Conservation (phyloP, 2,329 filamentous ascomycete species). For the Diaporthe citriasiana region DNA sequence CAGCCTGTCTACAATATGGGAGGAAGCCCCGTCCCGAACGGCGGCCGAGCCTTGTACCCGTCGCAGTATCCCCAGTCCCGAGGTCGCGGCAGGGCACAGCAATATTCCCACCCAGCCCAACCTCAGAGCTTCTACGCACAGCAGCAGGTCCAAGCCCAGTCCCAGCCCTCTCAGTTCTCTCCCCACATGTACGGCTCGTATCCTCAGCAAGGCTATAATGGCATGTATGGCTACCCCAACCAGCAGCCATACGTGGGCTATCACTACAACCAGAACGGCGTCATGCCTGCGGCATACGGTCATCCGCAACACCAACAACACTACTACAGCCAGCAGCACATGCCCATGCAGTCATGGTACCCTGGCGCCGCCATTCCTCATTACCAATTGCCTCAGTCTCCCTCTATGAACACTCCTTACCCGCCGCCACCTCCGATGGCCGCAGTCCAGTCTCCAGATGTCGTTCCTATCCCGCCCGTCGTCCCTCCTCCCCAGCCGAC, state of each 20-base stretch:
- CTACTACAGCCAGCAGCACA: conserved; percentile 59
- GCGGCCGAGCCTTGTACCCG: conserved; percentile 35
- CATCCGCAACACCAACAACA: conserved; percentile 68
- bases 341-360: conserved; percentile 52
- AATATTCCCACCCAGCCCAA: conserved; percentile 22
- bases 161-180: conserved; percentile 21
- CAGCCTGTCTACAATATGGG: conserved; percentile 38
- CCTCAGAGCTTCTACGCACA: conserved; percentile 46
- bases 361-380: conserved; percentile 65
- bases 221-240: conserved; percentile 44
- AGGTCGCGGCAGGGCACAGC: conserved; percentile 37
- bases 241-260: conserved; percentile 63
- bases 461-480: conserved; percentile 24
- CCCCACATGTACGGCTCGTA: conserved; percentile 29
- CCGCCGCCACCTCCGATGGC: conserved; percentile 56
- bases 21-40: conserved; percentile 41
- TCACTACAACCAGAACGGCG: conserved; percentile 69
- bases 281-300: conserved; percentile 58
- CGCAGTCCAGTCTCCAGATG: conserved; percentile 30
- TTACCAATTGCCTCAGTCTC: conserved; percentile 60
- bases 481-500: conserved; percentile 33
- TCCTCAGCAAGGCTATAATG: conserved; percentile 28
- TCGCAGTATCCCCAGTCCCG: conserved; percentile 31
- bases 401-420: conserved; percentile 67
- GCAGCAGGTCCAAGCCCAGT: conserved; percentile 43